Evolutionary conservation across 2,329 filamentous ascomycete species (phyloP).

Genomic region (Myriosclerotinia duriaeana): DNA sequence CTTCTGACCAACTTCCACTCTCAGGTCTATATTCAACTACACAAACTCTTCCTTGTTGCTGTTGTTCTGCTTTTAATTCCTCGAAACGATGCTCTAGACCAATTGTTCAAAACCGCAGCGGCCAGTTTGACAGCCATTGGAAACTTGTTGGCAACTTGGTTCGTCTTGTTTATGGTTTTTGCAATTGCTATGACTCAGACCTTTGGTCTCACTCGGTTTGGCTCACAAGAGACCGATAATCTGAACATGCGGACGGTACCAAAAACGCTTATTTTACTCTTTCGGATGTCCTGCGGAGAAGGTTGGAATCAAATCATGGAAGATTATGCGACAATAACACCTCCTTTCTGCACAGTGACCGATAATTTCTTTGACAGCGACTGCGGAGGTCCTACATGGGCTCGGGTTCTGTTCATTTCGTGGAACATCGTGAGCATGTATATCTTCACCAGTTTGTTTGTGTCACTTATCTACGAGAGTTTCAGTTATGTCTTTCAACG

Average conservation of each 20-base stretch:
- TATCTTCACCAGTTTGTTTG: constrained; percentile 97
- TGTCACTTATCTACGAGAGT: constrained; percentile 98
- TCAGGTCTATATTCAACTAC: constrained; percentile 70
- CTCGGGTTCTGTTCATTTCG: constrained; percentile 82
- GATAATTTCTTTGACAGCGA: constrained; percentile 80
- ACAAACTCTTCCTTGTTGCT: constrained; percentile 92
- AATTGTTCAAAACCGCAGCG: constrained; percentile 97
- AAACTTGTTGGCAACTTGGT: constrained; percentile 93
- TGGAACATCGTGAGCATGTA: constrained; percentile 99
- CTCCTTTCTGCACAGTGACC: constrained; percentile 75
- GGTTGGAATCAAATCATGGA: constrained; percentile 98
- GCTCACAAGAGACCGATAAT: constrained; percentile 67
- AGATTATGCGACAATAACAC: constrained; percentile 78
- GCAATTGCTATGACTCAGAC: constrained; percentile 95
- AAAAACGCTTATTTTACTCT: constrained; percentile 88
- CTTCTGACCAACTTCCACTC: constrained; percentile 60
- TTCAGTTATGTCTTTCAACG: constrained; percentile 99
- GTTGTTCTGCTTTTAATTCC: constrained; percentile 90
- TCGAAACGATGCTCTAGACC: constrained; percentile 93
- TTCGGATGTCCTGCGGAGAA: constrained; percentile 89
- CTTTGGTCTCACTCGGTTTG: constrained; percentile 92
- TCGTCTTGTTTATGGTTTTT: constrained; percentile 93
- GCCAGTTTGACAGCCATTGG: constrained; percentile 87
- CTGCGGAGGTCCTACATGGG: constrained; percentile 89
- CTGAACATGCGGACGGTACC: constrained; percentile 92